Evolutionary conservation across 23 red algal genomes (phyloP).

Genomic region (Gracilaria domingensis): DNA sequence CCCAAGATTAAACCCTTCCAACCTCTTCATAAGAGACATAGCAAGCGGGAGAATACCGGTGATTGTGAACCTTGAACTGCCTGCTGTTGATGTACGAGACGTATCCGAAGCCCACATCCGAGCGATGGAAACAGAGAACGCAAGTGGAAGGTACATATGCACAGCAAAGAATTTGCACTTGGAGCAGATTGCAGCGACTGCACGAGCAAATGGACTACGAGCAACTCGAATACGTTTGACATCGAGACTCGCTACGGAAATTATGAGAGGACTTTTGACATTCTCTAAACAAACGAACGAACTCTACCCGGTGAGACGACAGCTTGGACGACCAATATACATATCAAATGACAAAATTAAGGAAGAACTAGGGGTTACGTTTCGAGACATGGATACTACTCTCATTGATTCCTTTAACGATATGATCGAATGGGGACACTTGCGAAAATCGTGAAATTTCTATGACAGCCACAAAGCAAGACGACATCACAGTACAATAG

Average conservation of each 20-base stretch:
- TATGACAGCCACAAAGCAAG: not conserved
- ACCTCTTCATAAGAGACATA: conserved; percentile 42
- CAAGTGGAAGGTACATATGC: conserved; percentile 68
- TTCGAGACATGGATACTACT: conserved; percentile 29
- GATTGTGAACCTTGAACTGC: conserved; percentile 35
- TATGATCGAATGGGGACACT: conserved; percentile 65
- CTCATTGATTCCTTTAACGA: conserved; percentile 57
- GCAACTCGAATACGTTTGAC: conserved; percentile 19
- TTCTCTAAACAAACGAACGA: not conserved
- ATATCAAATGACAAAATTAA: conserved; percentile 50
- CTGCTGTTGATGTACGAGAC: conserved; percentile 85
- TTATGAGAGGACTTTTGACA: conserved; percentile 27
- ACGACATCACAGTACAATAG: too few relatives aligned
- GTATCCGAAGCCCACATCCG: conserved; percentile 78
- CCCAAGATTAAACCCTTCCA: conserved; percentile 37
- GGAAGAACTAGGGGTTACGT: conserved; percentile 50
- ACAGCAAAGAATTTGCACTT: conserved; percentile 8
- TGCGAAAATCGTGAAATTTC: not conserved
- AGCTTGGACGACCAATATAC: conserved; percentile 46
- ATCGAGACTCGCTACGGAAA: conserved; percentile 6
- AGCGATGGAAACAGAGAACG: conserved; percentile 50
- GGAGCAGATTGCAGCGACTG: conserved; percentile 11
- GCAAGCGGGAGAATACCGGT: conserved; percentile 17
- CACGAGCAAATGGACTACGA: conserved; percentile 7
- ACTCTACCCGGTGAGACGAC: not conserved